Conservation (phyloP, 2,329 filamentous ascomycete species). For the Mollisiaceae sp. region DNA sequence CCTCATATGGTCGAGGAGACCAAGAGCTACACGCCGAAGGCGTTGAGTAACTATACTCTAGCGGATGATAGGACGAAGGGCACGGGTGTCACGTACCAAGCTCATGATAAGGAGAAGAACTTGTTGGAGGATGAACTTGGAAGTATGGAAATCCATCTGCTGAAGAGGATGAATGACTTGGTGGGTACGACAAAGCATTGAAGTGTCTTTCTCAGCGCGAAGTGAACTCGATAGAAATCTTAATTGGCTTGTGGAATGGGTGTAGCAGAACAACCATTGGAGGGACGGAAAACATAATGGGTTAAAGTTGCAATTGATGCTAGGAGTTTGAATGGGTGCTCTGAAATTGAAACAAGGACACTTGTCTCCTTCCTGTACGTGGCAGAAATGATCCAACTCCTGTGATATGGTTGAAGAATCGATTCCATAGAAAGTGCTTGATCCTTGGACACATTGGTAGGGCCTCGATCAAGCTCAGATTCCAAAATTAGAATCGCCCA, state of each 20-base stretch:
- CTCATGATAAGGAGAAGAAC: conserved; percentile 23
- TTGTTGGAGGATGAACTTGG: conserved; percentile 32
- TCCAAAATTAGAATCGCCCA: too few relatives aligned
- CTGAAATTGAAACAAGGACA: neutral
- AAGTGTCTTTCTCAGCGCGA: neutral
- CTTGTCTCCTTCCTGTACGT: neutral
- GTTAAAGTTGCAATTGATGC: neutral
- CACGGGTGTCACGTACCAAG: conserved; percentile 22
- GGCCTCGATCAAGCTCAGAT: too few relatives aligned
- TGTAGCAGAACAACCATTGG: neutral
- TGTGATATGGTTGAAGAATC: too few relatives aligned
- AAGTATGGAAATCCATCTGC: conserved; percentile 30
- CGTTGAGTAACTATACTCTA: conserved; percentile 27
- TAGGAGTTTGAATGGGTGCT: neutral
- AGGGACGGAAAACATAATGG: neutral
- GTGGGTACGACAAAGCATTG: neutral
- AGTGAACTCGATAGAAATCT: neutral
- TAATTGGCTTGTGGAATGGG: neutral
- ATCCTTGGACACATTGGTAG: too few relatives aligned
- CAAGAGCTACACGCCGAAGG: conserved; percentile 21
- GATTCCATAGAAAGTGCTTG: too few relatives aligned
- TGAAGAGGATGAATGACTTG: conserved; percentile 20
- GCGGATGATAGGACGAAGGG: conserved; percentile 24
- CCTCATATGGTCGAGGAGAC: conserved; percentile 8
- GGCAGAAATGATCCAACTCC: too few relatives aligned